Evolutionary conservation across 2,329 filamentous ascomycete genomes (phyloP), one percentile per base, ranked within the genome.

Genomic region (Cercospora nicotianae): DNA sequence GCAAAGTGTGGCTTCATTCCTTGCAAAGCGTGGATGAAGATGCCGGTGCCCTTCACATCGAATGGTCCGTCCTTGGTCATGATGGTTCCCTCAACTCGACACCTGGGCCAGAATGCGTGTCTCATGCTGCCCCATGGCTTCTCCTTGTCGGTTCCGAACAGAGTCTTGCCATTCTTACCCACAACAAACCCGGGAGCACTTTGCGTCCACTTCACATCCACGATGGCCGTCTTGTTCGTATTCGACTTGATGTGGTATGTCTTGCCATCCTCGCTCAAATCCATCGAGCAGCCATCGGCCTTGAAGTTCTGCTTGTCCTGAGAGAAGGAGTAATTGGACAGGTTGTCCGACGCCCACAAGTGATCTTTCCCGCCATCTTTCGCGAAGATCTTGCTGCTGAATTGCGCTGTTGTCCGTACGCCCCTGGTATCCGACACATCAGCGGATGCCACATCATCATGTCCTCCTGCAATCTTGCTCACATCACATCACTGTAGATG

Each of bases 1-100:
- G 93, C 91, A 79, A 99, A 96, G 80, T 99, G 95, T 48, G 95
- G 95, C 86, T 99, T 99, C 94, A 98, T 98, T 79, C 94, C 95
- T 83, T 98, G 95, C 61, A 98, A 83, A 48, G 93, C 94, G 79
- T 95, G 91, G 72, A 90, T 85, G 81, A 93, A 94, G 75, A 96
- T 83, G 33, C 89, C 93, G 70, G 85, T 87, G 66, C 94, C 94
- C 76, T 88, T 90, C 79, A 97, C 89, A 79, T 97, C 90, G 70
- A 97, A 85, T 42, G 91, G 88, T 59, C 93, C 92, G 36, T 92
- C 89, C 75, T 91, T 87, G 68, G 93, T 96, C 71, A 91, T 88
- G 79, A 98, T 93, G 73, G 87, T 91, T 62, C 95, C 95, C 80
- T 94, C 91, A 12, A 90, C 88, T 58, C 84, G 85, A 80, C 92